Conservation (phyloP, 1,284 basidiomycete species). For the Cutaneotrichosporon curvatum region DNA sequence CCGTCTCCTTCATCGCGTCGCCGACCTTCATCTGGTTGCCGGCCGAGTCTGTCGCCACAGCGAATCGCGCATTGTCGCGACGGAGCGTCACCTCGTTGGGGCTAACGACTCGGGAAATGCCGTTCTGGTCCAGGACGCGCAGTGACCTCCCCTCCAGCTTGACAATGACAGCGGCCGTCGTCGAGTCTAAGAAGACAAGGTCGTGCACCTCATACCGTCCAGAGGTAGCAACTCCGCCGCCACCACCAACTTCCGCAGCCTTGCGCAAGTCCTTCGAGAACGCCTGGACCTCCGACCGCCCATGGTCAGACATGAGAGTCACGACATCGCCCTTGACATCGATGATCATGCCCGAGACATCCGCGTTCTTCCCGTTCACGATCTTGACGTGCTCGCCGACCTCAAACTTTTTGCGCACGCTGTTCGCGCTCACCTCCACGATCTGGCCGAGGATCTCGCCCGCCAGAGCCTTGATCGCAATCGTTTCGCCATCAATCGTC, state of each 20-base stretch:
- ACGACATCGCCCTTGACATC: conserved; percentile 85
- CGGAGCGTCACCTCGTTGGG: conserved; percentile 93
- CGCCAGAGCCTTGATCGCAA: conserved; percentile 61
- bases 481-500: conserved; percentile 78
- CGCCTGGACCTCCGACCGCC: conserved; percentile 91
- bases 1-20: conserved; percentile 89
- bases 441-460: conserved; percentile 64
- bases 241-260: conserved; percentile 71
- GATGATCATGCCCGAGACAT: conserved; percentile 94
- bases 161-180: conserved; percentile 94
- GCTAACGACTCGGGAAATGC: conserved; percentile 78
- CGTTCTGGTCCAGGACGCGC: conserved; percentile 91
- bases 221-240: conserved; percentile 63
- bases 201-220: conserved; percentile 95
- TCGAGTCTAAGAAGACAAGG: conserved; percentile 86
- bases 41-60: conserved; percentile 84
- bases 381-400: conserved; percentile 98
- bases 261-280: conserved; percentile 97
- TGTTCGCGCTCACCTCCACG: conserved; percentile 73
- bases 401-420: conserved; percentile 90
- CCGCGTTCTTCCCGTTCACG: conserved; percentile 86
- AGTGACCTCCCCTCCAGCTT: conserved; percentile 94
- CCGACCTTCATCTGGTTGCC: conserved; percentile 65
- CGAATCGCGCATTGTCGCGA: conserved; percentile 64
- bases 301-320: conserved; percentile 96